Percentiles rank a stretch among this genome's conserved stretches.
phyloP scores from a whole-genome alignment of 257 asterid genomes.

The Eustoma russellianum region DNA sequence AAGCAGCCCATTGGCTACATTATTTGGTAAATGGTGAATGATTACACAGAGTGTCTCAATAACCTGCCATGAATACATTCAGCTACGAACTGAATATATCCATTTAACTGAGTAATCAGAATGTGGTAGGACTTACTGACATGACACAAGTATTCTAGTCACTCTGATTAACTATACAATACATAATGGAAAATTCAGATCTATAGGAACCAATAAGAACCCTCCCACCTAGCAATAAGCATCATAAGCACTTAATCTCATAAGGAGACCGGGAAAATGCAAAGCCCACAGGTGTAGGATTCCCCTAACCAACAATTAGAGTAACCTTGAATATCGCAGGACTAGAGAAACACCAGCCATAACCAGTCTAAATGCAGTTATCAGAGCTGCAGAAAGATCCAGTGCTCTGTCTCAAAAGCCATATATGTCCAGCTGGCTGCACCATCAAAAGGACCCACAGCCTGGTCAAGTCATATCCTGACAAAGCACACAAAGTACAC shows the following conservation, averaged over 20 bases:
- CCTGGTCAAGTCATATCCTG: conserved; percentile 9
- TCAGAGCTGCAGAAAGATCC: not conserved
- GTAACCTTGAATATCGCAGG: not conserved
- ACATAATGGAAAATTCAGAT: conserved; percentile 2
- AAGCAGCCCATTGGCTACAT: no score
- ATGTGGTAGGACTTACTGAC: no score
- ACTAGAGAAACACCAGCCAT: conserved; percentile 4
- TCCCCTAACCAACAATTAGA: conserved; percentile 8
- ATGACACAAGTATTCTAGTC: no score
- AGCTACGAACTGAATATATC: no score
- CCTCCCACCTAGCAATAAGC: conserved; percentile 4
- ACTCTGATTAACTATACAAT: not conserved
- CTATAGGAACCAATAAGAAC: not conserved
- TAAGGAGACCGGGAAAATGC: conserved; percentile 2
- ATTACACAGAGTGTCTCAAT: no score
- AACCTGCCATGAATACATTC: no score
- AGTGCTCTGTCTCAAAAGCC: conserved; percentile 16
- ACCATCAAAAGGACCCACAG: conserved; percentile 9
- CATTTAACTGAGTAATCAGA: no score
- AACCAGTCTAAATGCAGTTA: not conserved
- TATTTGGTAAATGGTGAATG: no score
- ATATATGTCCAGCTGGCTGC: conserved; percentile 6
- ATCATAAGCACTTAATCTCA: conserved; percentile 1
- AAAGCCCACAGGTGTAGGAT: conserved; percentile 1
- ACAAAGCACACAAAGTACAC: not conserved